phyloP scores from a whole-genome alignment of 768 basidiomycete species.

The Trametopsis cervina region DNA sequence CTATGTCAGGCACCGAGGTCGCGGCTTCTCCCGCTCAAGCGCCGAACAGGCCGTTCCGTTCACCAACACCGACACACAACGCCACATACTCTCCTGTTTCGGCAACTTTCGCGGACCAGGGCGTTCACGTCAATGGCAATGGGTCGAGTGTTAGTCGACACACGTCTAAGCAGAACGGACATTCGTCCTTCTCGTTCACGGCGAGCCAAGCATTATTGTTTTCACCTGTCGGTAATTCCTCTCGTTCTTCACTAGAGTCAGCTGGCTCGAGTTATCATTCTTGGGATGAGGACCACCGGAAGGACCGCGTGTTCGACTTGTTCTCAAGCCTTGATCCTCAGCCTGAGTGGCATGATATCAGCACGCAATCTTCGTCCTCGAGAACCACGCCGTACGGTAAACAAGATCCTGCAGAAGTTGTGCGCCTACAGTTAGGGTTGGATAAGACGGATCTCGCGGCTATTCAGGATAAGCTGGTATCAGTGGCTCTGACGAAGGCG shows the following conservation, averaged over 20 bases:
- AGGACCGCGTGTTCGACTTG: conserved; percentile 45
- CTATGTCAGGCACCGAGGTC: conserved; percentile 41
- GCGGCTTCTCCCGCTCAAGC: conserved; percentile 38
- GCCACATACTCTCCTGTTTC: conserved; percentile 47
- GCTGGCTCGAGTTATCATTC: conserved; percentile 84
- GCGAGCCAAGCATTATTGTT: conserved; percentile 51
- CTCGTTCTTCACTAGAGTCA: conserved; percentile 74
- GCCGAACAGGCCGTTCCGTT: conserved; percentile 39
- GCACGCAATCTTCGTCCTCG: conserved; percentile 38
- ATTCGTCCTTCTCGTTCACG: conserved; percentile 28
- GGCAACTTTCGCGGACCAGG: conserved; percentile 39
- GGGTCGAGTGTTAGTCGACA: conserved; percentile 32
- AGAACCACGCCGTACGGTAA: conserved; percentile 43
- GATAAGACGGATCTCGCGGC: conserved; percentile 61
- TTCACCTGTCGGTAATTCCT: conserved; percentile 66
- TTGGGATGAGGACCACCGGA: conserved; percentile 53
- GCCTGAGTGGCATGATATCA: conserved; percentile 61
- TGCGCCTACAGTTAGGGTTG: conserved; percentile 60
- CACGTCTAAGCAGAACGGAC: conserved; percentile 48
- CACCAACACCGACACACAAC: conserved; percentile 62
- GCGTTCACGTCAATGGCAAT: conserved; percentile 19
- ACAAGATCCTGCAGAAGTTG: conserved; percentile 54
- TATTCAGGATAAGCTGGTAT: conserved; percentile 75
- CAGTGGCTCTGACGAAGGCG: conserved; percentile 50
- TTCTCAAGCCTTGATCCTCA: conserved; percentile 46